Base-by-base conservation (phyloP, 2,329 filamentous ascomycete genomes). In the Pestalotiopsis sp. region DNA sequence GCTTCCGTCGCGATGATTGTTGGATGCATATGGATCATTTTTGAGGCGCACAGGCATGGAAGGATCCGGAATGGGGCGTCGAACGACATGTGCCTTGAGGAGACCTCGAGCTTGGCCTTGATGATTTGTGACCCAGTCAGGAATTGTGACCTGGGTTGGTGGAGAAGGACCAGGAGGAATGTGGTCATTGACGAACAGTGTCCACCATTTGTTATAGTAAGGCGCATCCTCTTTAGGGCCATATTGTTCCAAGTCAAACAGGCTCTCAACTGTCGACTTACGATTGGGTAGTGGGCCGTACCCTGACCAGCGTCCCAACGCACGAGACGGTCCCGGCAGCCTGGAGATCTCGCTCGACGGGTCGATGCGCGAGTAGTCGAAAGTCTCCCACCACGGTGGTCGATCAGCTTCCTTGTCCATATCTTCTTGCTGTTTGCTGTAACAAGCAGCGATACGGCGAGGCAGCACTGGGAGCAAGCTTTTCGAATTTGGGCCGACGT, bases 261-360 rank as follows among this genome's bases (percentile, higher is more conserved):
- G 9, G 7, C 0, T 9, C 31, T 31, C 31, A 2, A 4, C 17
- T 7, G 9, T 0, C 5, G 13, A n/a, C 7, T 14, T 23, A 1
- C 57, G 57, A 17, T 12, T 59, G 23, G 57, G 23, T 12, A 36
- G 20, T 14, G 57, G 57, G 13, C 57, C 57, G 23, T 4, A 1
- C 1, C 20, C 14, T n/a, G 12, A 25, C 12, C 17, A 59, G 7
- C 25, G n/a, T 0, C 27, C 13, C 20, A 31, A 17, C 2, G n/a
- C 25, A 13, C 0, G 3, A 23, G 4, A 25, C 5, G 27, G 25
- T 17, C n/a, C 7, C 2, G 57, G 57, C 1, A 59, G 57, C 12
- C 57, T 25, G 9, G 9, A 13, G 20, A 7, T n/a, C 5, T 59
- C 23, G 7, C 1, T 58, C 17, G 4, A 11, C 1, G 2, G 20